These are phyloP conservation scores for Xylaria sp. DNA, from an alignment of 2,329 filamentous ascomycete species.

Conservation along the genomic window DNA sequence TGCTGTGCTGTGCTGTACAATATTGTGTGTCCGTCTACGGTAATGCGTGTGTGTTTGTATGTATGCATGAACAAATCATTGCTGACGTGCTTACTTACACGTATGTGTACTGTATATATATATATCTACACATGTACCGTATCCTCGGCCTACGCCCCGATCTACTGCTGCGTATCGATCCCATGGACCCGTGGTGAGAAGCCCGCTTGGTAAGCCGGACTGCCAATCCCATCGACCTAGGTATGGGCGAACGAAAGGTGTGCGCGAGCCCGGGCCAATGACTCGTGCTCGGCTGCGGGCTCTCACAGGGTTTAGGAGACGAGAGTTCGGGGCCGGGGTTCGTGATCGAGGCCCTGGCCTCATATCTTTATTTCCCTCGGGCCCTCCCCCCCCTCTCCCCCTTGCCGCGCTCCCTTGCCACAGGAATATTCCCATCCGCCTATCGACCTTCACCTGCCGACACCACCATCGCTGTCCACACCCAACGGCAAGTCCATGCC, in stretches of 20 bases:
- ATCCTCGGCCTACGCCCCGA: too few relatives aligned
- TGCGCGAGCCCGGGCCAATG: not conserved
- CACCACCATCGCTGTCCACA: too few relatives aligned
- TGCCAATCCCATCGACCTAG: constrained; percentile 1
- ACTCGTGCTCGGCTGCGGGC: not conserved
- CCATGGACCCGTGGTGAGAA: not conserved
- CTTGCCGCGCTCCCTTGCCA: too few relatives aligned
- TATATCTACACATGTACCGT: too few relatives aligned
- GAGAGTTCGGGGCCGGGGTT: not conserved
- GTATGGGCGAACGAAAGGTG: not conserved
- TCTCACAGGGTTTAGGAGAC: not conserved
- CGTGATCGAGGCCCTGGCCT: not conserved
- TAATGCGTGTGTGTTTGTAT: constrained; percentile 9
- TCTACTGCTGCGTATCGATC: constrained; percentile 7
- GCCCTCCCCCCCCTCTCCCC: not conserved
- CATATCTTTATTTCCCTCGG: not conserved
- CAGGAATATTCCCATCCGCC: too few relatives aligned
- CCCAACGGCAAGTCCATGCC: not conserved
- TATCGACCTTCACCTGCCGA: too few relatives aligned
- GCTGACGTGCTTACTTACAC: constrained; percentile 19
- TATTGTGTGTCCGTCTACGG: too few relatives aligned
- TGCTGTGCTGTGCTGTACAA: too few relatives aligned
- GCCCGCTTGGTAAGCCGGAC: not conserved
- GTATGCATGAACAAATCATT: constrained; percentile 13
- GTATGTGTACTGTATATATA: constrained; percentile 9